Conservation (phyloP, 768 basidiomycete genomes). For the Lactarius tabidus region DNA sequence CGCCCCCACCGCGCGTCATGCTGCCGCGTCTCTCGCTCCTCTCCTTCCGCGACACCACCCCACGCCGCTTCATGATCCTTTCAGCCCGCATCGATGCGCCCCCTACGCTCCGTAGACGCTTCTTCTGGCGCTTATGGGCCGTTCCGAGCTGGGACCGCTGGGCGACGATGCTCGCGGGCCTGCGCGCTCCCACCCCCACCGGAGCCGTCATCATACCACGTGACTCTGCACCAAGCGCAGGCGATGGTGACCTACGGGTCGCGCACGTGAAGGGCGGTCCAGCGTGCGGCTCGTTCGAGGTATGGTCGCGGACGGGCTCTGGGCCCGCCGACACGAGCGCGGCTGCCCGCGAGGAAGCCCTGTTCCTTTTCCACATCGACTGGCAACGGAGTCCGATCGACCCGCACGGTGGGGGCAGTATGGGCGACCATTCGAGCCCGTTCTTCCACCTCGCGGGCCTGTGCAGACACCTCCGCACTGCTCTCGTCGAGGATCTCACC, state of each 20-base stretch:
- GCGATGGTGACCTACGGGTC: slow-evolving; percentile 5
- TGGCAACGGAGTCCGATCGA: slow-evolving; percentile 19
- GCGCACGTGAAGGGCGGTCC: slow-evolving; percentile 7
- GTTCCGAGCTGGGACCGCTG: slow-evolving; percentile 18
- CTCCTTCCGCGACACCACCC: slow-evolving; percentile 18
- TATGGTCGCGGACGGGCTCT: slow-evolving; percentile 7
- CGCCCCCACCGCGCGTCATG: neutral
- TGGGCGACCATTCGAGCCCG: slow-evolving; percentile 19
- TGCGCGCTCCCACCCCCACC: neutral
- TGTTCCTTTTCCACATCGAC: slow-evolving; percentile 12
- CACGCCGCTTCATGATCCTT: slow-evolving; percentile 18
- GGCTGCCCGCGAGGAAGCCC: neutral
- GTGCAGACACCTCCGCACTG: slow-evolving; percentile 1
- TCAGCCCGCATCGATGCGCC: slow-evolving; percentile 9
- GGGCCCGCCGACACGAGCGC: neutral
- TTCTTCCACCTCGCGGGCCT: slow-evolving; percentile 16
- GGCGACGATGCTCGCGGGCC: neutral
- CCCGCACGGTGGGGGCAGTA: neutral
- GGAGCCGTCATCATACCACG: slow-evolving; percentile 6
- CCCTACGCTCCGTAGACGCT: slow-evolving; percentile 11
- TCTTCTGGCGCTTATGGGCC: slow-evolving; percentile 21
- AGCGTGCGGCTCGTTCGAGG: slow-evolving; percentile 9
- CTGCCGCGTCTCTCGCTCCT: slow-evolving; percentile 10
- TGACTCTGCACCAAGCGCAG: neutral
- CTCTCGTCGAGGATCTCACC: neutral